Evolutionary conservation across 202 grass and related monocot genomes (phyloP), one percentile per base, ranked within the genome.

Genomic region (Carex sylvatica): DNA sequence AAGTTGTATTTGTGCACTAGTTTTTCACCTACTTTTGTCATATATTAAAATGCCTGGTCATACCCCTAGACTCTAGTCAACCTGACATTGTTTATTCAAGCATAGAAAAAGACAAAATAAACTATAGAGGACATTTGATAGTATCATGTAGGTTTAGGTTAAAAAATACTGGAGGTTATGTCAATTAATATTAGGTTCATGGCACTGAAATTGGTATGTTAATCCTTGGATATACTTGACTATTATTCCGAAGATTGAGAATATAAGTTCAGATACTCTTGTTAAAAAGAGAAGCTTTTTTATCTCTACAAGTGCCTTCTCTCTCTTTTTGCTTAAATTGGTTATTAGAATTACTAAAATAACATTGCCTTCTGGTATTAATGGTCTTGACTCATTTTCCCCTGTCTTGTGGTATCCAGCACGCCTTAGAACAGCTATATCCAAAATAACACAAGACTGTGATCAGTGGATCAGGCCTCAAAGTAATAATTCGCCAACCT

Each of bases 361-460:
- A 35, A 42, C 2, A n/a, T 64, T 47, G 47, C 78, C 40, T 80
- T 78, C 42, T 65, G 58, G 42, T 85, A 52, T 61, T 85, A 75
- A 62, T 70, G 33, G 16, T 6, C 9, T 36, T 31, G 44, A 52
- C 22, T 18, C 3, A 20, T 72, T 72, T 76, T 38, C 70, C 18
- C 33, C 68, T 67, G 12, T 69, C 18, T 76, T 67, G 26, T 14
- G 83, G 65, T 91, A 85, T 79, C 84, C 89, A 99, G 96, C 87
- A 86, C 83, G 85, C 65, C 83, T 99, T 70, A 99, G 88, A 90
- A 79, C 58, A 11, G 93, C 96, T 87, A 90, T 99, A 79, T 93
- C 91, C 67, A 99, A 95, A 91, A 93, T 95, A 87, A 67, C 86
- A 84, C 96, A 99, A 95, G 96, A 99, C 53, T 99, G 89, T 60